Evolutionary conservation across 352 stramenopile genomes (phyloP), one percentile per base, ranked within the genome.

Genomic region (Globisporangium rhizosaccharum): DNA sequence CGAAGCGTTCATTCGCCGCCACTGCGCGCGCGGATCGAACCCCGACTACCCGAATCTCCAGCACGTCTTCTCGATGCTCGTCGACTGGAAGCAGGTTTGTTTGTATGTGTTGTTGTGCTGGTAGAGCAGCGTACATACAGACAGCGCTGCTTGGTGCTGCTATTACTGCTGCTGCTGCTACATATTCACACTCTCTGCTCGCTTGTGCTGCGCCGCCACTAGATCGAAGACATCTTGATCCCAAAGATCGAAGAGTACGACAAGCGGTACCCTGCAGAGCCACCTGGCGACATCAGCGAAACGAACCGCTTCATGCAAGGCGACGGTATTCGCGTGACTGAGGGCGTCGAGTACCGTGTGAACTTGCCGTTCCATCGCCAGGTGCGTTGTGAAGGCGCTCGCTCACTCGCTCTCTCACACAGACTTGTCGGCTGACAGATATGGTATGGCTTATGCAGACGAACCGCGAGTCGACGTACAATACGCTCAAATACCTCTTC

Each of bases 401-500:
- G 10, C 23, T 10, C 15, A 26, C n/a, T 23, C 23, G 23, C 23
- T 23, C 23, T 10, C 23, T 12, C 8, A 12, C 17, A 25, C 0
- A 20, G 37, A 26, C 17, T 26, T 15, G 26, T 46, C 3, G 39
- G 12, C 14, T 41, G 46, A 44, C n/a, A 15, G 2, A 41, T 54
- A 0, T 11, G 49, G 4, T 33, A 30, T 39, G n/a, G 17, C 3
- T 17, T 7, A 12, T 30, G 26, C 61, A 79, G 51, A 94, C 80
- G 5, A 94, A 80, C 53, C 85, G 82, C 45, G 79, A 85, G 56
- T 98, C 90, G 2, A 97, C 90, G 15, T 70, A 96, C 15, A 97
- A 99, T 68, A 98, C 96, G 39, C 82, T 99, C 57, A 92, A 93
- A 63, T 99, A 99, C 76, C 71, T 99, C 25, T 99, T 98, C 71